Evolutionary conservation across 768 basidiomycete species (phyloP).

Genomic region (Kwoniella newhampshirensis): DNA sequence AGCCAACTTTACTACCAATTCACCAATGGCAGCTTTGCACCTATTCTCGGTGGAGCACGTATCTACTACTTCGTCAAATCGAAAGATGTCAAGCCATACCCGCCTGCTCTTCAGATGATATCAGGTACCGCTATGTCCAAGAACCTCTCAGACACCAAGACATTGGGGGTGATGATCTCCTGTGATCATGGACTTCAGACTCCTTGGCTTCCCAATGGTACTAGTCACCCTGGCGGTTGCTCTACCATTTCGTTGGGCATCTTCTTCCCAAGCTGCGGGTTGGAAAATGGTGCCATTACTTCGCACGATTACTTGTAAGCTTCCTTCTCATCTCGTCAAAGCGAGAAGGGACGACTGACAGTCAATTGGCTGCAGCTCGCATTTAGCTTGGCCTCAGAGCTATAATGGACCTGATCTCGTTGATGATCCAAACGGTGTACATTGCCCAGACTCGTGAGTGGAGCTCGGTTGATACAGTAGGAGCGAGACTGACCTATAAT

Average conservation of each 20-base stretch:
- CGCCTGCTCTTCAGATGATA: constrained; percentile 43
- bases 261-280: constrained; percentile 44
- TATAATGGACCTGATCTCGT: constrained; percentile 17
- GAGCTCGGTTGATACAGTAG: not conserved
- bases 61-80: constrained; percentile 51
- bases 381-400: constrained; percentile 44
- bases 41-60: constrained; percentile 35
- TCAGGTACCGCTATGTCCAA: constrained; percentile 25
- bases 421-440: constrained; percentile 24
- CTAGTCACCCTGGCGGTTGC: constrained; percentile 35
- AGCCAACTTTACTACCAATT: constrained; percentile 42
- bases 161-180: constrained; percentile 34
- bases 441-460: constrained; percentile 36
- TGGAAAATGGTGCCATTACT: constrained; percentile 26
- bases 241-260: constrained; percentile 23
- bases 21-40: constrained; percentile 44
- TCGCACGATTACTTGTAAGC: constrained; percentile 44
- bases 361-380: constrained; percentile 30
- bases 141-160: constrained; percentile 10
- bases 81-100: constrained; percentile 39
- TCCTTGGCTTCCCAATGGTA: constrained; percentile 32
- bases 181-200: constrained; percentile 39
- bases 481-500: not conserved
- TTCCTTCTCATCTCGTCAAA: too few relatives aligned
- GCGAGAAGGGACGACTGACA: too few relatives aligned